Percentiles rank a stretch among this genome's conserved stretches.
Conservation (phyloP, 768 basidiomycete genomes). For the Leccinum disarticulatum region DNA sequence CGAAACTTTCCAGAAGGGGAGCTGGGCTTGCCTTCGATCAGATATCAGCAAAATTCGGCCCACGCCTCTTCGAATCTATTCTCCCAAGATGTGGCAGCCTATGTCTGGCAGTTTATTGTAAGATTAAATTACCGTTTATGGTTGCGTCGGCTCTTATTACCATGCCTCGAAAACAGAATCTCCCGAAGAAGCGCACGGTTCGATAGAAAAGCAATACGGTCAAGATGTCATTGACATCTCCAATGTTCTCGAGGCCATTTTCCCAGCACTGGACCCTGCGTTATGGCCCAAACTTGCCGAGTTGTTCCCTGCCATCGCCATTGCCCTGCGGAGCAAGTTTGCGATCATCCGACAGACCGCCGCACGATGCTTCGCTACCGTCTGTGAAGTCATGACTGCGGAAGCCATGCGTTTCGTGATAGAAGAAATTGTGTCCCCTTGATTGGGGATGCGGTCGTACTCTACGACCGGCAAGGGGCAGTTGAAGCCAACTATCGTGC, state of each 20-base stretch:
- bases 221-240: constrained; percentile 93
- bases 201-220: constrained; percentile 71
- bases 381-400: constrained; percentile 82
- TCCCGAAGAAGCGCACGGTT: constrained; percentile 54
- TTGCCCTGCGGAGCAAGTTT: constrained; percentile 79
- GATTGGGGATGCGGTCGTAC: constrained; percentile 72
- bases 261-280: constrained; percentile 68
- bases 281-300: constrained; percentile 68
- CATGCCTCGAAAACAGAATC: constrained; percentile 40
- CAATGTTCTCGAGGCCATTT: constrained; percentile 82
- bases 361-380: constrained; percentile 81
- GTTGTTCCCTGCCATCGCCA: constrained; percentile 72
- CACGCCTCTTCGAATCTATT: constrained; percentile 66
- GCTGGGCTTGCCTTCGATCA: constrained; percentile 80
- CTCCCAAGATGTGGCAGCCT: constrained; percentile 92
- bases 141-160: background rate
- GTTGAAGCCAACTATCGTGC: constrained; percentile 65
- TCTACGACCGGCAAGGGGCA: constrained; percentile 83
- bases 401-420: constrained; percentile 91
- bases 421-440: constrained; percentile 72
- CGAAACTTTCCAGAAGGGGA: constrained; percentile 78
- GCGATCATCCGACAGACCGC: constrained; percentile 89
- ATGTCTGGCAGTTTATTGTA: constrained; percentile 83
- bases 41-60: constrained; percentile 75
- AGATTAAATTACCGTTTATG: constrained; percentile 16